Evolutionary conservation across 169 alveolate species (phyloP).

Genomic region (Perkinsus marinus): DNA sequence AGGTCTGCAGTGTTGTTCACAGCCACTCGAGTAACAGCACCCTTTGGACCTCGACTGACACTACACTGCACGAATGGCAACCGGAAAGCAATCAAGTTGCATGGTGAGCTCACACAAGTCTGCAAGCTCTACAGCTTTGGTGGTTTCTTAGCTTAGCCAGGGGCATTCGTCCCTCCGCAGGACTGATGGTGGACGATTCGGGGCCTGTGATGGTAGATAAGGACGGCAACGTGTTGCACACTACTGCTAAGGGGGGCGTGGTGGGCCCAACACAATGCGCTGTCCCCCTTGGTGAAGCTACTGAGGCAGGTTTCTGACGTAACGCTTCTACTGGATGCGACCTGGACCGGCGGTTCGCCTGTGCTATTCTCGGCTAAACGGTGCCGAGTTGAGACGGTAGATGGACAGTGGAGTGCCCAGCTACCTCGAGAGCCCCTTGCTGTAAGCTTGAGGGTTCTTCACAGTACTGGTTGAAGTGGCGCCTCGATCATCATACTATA

Average conservation of each 20-base stretch:
- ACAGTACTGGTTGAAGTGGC: no score
- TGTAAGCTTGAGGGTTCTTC: neutral
- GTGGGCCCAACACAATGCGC: neutral
- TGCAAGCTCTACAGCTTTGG: neutral
- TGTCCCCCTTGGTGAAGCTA: neutral
- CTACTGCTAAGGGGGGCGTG: neutral
- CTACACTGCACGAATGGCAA: neutral
- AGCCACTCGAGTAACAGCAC: neutral
- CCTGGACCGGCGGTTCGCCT: neutral
- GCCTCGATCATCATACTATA: no score
- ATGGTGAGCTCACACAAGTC: neutral
- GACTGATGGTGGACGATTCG: neutral
- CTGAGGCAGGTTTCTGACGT: neutral
- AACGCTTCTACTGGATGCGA: neutral
- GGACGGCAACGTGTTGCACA: neutral
- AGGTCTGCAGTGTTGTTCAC: neutral
- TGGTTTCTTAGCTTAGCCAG: neutral
- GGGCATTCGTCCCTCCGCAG: neutral
- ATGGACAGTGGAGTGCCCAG: neutral
- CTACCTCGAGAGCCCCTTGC: neutral
- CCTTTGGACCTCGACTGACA: neutral
- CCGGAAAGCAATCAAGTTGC: neutral
- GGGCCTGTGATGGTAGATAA: neutral
- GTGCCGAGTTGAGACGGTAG: neutral
- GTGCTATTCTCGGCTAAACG: neutral